Evolutionary conservation across 2,329 filamentous ascomycete genomes (phyloP).

Genomic region (Corinectria fuckeliana): DNA sequence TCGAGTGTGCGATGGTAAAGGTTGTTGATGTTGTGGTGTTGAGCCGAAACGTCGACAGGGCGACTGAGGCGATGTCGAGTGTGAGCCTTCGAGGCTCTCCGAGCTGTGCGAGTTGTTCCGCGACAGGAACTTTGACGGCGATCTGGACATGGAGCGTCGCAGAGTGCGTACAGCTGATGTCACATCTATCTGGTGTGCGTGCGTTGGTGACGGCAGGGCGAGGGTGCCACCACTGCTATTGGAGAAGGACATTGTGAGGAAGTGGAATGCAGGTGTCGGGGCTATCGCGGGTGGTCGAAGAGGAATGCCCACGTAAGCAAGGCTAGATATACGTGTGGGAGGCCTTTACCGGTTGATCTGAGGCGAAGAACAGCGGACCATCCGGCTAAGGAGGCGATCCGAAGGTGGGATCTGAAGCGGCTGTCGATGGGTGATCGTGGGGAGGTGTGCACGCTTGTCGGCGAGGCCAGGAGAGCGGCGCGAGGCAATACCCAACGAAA

Average conservation of each 20-base stretch:
- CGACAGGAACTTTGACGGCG: conserved; percentile 85
- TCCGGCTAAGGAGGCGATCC: conserved; percentile 16
- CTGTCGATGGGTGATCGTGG: conserved; percentile 19
- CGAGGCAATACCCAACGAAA: conserved; percentile 33
- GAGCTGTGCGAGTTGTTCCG: conserved; percentile 56
- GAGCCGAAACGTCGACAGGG: conserved; percentile 54
- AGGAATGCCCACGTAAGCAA: conserved; percentile 41
- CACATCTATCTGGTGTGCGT: conserved; percentile 81
- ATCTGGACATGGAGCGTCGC: conserved; percentile 86
- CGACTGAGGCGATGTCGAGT: conserved; percentile 56
- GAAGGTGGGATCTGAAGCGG: conserved; percentile 1
- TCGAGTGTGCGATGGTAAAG: conserved; percentile 41
- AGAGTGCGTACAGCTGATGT: conserved; percentile 82
- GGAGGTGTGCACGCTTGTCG: conserved; percentile 21
- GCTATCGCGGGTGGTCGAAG: conserved; percentile 33
- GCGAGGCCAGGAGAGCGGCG: conserved; percentile 25
- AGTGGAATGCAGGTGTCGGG: conserved; percentile 38
- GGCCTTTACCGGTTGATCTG: conserved; percentile 20
- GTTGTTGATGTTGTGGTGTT: conserved; percentile 46
- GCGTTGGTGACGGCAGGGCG: conserved; percentile 85
- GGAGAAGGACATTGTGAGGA: conserved; percentile 62
- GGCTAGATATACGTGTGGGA: conserved; percentile 19
- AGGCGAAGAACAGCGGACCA: conserved; percentile 16
- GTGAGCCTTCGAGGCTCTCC: conserved; percentile 56
- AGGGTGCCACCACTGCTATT: conserved; percentile 75